Evolutionary conservation across 768 basidiomycete genomes (phyloP).

Genomic region (Tylopilus rubrobrunneus): DNA sequence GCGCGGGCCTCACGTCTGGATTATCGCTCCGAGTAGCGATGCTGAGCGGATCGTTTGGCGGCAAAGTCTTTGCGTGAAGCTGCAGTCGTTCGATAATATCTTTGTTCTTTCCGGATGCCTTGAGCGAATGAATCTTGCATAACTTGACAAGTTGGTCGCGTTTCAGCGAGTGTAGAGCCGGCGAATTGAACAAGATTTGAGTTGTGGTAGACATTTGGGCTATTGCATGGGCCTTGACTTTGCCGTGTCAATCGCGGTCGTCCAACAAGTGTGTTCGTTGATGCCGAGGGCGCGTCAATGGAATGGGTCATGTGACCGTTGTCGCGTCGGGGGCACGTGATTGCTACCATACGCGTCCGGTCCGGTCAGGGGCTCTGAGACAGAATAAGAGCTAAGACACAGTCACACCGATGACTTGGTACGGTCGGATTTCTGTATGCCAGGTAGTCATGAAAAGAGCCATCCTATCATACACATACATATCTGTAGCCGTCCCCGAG

Average conservation of each 20-base stretch:
- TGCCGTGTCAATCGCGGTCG: neutral
- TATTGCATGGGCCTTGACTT: constrained; percentile 6
- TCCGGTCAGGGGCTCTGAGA: neutral
- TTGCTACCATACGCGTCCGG: neutral
- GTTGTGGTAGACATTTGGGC: constrained; percentile 62
- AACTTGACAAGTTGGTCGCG: constrained; percentile 81
- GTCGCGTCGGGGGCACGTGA: constrained; percentile 16
- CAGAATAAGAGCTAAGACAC: constrained; percentile 18
- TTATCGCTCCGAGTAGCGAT: constrained; percentile 52
- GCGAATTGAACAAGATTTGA: constrained; percentile 80
- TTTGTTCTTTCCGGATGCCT: constrained; percentile 74
- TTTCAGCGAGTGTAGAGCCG: constrained; percentile 78
- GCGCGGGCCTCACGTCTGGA: constrained; percentile 26
- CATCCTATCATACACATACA: neutral
- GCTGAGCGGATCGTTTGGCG: constrained; percentile 51
- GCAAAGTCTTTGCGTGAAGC: constrained; percentile 61
- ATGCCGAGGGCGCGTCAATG: neutral
- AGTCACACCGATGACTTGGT: neutral
- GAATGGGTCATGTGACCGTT: constrained; percentile 17
- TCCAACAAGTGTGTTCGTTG: constrained; percentile 14
- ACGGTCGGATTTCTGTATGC: neutral
- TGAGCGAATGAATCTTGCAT: constrained; percentile 79
- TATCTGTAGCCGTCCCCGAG: neutral
- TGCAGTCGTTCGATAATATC: constrained; percentile 70
- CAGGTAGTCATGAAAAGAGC: neutral